Base-by-base conservation (phyloP, 768 basidiomycete species). In the Psilocybe tampanensis region DNA sequence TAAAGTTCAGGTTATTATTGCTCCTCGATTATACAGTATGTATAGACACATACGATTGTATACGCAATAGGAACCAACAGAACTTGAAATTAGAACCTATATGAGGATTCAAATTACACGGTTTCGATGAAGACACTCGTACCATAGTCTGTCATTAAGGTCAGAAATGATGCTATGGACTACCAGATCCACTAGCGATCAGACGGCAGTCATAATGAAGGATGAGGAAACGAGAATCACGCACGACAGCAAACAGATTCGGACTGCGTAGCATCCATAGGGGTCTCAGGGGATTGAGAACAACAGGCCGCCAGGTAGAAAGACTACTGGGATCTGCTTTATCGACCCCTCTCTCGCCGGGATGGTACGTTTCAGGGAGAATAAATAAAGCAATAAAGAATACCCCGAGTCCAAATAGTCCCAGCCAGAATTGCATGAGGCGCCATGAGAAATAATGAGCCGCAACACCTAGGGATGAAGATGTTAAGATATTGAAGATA, bases 361-460 rank as follows among this genome's bases (percentile, higher is more conserved):
- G 86, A 60, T 86, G 84, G 45, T 78, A 82, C 1, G 88, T 90
- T 63, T 90, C 89, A 0, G 88, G 88, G 13, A 88, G 76, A 47
- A 76, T 77, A 4, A 79, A 49, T 1, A 68, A 33, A 13, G 87
- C 71, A 3, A 74, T 57, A 3, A 80, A 8, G 33, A 83, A 72
- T 2, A 75, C 72, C 1, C 76, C 7, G 0, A 81, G 26, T 2
- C 79, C 80, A 32, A 71, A 68, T 0, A 73, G 33, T 3, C 78
- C 80, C 0, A 90, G 59, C 0, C 61, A 63, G 8, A 70, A 61
- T 61, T 90, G 87, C 65, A 87, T 78, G 3, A 77, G 56, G 0
- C 89, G 80, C 88, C 89, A 91, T 0, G 88, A 88, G 34, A 78
- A 77, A 58, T 86, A 88, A 55, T 88, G 75, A 0, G 88, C 77